These are phyloP conservation scores for Solanum acaule DNA, from an alignment of 257 asterid species.

Conservation along the genomic window DNA sequence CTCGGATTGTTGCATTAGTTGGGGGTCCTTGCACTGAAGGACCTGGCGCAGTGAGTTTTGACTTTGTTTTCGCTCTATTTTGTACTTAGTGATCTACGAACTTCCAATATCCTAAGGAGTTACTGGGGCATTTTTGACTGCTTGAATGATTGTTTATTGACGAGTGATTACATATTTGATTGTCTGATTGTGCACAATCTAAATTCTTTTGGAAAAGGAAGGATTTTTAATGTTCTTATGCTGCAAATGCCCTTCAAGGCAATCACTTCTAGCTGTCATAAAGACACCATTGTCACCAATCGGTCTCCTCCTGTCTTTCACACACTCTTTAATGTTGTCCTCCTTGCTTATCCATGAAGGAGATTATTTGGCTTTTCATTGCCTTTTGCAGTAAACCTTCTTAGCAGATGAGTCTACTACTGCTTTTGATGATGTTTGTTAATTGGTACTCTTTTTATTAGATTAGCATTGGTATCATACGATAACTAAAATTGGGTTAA, in stretches of 20 bases:
- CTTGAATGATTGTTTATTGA: background rate
- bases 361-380: background rate
- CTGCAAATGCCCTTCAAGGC: background rate
- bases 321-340: background rate
- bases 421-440: background rate
- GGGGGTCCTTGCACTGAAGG: conserved; percentile 99
- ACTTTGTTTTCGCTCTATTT: background rate
- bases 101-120: background rate
- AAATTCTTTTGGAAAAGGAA: background rate
- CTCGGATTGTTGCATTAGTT: conserved; percentile 73
- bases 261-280: background rate
- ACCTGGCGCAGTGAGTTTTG: conserved; percentile 81
- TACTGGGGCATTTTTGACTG: background rate
- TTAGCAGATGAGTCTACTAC: background rate
- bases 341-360: background rate
- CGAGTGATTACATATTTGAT: background rate
- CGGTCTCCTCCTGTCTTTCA: background rate
- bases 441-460: background rate
- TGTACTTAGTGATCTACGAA: background rate
- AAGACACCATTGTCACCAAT: background rate
- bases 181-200: background rate
- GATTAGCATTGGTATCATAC: background rate
- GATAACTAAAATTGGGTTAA: background rate
- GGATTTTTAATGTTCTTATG: background rate
- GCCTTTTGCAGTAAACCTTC: background rate